Evolutionary conservation across 139 green algal species (phyloP).

Genomic region (Picochlorum sp.): DNA sequence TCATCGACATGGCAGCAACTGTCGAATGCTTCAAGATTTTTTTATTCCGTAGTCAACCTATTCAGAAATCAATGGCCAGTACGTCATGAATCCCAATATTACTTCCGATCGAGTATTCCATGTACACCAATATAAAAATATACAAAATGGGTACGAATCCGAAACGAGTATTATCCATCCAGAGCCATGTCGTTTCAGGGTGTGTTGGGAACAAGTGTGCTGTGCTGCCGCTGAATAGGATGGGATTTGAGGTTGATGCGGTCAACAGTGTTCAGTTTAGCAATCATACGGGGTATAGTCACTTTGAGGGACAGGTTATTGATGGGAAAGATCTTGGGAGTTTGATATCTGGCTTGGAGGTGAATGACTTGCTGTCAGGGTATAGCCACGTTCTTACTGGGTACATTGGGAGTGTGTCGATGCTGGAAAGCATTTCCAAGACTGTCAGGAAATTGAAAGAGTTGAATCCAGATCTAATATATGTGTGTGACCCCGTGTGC

Average conservation of each 20-base stretch:
- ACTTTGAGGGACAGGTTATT: constrained; percentile 56
- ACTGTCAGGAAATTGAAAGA: constrained; percentile 48
- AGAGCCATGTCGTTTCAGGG: constrained; percentile 80
- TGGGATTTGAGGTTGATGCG: constrained; percentile 84
- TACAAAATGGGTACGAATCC: no score
- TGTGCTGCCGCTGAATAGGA: constrained; percentile 82
- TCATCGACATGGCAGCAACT: no score
- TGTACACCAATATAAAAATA: no score
- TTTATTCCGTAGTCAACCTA: no score
- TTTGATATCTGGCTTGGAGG: constrained; percentile 69
- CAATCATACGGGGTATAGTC: constrained; percentile 59
- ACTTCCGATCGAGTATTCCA: no score
- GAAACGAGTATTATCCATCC: constrained; percentile 63
- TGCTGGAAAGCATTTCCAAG: constrained; percentile 60
- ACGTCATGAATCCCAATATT: no score
- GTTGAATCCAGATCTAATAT: constrained; percentile 56
- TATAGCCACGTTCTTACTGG: constrained; percentile 92
- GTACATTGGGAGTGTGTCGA: constrained; percentile 77
- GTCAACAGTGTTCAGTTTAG: constrained; percentile 71
- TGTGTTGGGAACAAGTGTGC: constrained; percentile 89
- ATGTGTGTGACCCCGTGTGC: constrained; percentile 91
- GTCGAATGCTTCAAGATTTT: no score
- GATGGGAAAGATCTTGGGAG: constrained; percentile 55
- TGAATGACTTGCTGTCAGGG: constrained; percentile 59
- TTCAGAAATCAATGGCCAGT: no score